Base-by-base conservation (phyloP, 345 rosid species). In the Punica granatum region DNA sequence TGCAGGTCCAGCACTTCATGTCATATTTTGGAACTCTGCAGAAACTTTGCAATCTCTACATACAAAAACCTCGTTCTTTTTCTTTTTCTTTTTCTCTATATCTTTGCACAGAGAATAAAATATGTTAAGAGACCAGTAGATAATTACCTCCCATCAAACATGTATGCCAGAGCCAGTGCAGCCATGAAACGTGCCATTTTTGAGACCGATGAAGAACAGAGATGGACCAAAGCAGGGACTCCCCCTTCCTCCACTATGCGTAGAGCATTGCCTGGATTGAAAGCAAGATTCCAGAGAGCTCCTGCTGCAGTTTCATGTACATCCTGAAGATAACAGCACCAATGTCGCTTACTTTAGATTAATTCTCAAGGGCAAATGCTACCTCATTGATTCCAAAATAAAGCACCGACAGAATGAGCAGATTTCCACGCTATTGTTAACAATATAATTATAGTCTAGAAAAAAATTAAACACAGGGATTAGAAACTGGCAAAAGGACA, bases 281-380 rank as follows among this genome's bases (percentile, higher is more conserved):
- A 89, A 69, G 96, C 96, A 74, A 89, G 92, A 75, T 89, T 89
- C 96, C 92, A 87, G 43, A 89, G 82, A 66, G 96, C 96, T 63
- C 92, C 92, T 4, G 89, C 92, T 25, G 96, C 96, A n/a, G 92
- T 87, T 78, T 89, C 96, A 80, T 87, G 92, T 72, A 89, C 96
- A 85, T 87, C 96, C 96, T 89, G 80, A 60, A 69, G 64, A 66
- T 48, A 73, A 68, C 49, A 33, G 46, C 19, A 56, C 28, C 9
- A 53, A 71, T 8, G 43, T 35, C 1, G 42, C 30, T 48, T 60
- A 67, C 54, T 44, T 64, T 54, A 64, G 25, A 35, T 26, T 34
- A 54, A 23, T 62, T 6, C 3, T 62, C 65, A 39, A 10, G 26
- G 23, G 30, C 30, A 51, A 4, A 51, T 51, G 6, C 23, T 3